Evolutionary conservation across 768 basidiomycete species (phyloP).

Genomic region (Lactarius tabidus): DNA sequence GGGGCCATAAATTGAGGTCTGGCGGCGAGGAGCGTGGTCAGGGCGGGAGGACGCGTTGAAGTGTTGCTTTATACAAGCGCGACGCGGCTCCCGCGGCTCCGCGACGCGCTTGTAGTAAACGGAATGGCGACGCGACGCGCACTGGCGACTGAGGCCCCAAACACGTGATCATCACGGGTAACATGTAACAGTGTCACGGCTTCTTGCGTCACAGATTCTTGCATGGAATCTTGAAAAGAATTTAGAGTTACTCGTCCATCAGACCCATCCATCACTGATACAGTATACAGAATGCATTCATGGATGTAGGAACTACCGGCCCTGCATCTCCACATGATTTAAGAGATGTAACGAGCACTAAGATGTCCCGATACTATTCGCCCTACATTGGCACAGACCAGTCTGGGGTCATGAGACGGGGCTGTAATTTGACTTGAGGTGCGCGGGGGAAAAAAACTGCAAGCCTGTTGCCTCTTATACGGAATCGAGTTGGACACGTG

Average conservation of each 20-base stretch:
- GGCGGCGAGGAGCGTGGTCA: conserved; percentile 3
- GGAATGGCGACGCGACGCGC: conserved; percentile 7
- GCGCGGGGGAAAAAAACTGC: conserved; percentile 1
- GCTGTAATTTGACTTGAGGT: conserved; percentile 29
- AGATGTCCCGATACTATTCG: conserved; percentile 24
- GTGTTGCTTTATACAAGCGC: conserved; percentile 13
- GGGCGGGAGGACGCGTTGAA: not conserved
- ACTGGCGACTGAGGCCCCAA: not conserved
- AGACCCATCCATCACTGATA: too few relatives aligned
- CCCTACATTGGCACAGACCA: conserved; percentile 28
- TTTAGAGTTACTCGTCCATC: too few relatives aligned
- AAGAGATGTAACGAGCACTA: conserved; percentile 19
- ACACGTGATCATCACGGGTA: not conserved
- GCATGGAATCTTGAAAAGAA: too few relatives aligned
- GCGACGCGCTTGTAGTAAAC: conserved; percentile 22
- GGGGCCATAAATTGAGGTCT: conserved; percentile 11
- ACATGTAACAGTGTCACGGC: too few relatives aligned
- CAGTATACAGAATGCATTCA: too few relatives aligned
- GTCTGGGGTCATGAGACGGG: conserved; percentile 10
- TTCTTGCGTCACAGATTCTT: too few relatives aligned
- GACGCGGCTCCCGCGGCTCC: not conserved
- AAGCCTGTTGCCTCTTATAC: not conserved
- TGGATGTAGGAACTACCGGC: conserved; percentile 25
- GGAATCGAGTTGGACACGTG: not conserved
- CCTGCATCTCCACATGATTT: conserved; percentile 17